A percentile compares a stretch with the other conserved stretches of the same genome.
Evolutionary conservation across 805 yeast genomes (phyloP).

Genomic region (Cyberlindnera japonica): DNA sequence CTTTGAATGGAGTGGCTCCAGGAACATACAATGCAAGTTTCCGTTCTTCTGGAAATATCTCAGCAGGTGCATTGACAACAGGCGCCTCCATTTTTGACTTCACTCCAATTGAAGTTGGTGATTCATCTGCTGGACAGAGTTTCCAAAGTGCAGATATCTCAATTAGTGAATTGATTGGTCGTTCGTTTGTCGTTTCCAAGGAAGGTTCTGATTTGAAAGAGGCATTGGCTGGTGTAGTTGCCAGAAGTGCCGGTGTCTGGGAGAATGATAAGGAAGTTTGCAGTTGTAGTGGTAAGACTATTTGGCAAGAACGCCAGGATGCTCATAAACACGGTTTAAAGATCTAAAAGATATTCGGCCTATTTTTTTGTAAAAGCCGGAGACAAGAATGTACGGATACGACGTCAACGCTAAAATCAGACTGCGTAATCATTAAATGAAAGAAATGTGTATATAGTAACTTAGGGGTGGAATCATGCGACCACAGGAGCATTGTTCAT

Average conservation of each 20-base stretch:
- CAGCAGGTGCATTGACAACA: slow-evolving; percentile 64
- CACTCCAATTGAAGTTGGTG: slow-evolving; percentile 32
- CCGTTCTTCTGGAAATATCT: slow-evolving; percentile 70
- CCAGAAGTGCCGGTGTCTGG: slow-evolving; percentile 97
- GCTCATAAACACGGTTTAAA: slow-evolving; percentile 59
- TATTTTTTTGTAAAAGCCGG: no score
- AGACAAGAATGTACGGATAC: no score
- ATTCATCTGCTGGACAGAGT: slow-evolving; percentile 40
- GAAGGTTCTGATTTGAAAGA: slow-evolving; percentile 28
- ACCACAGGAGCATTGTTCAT: no score
- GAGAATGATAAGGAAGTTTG: slow-evolving; percentile 92
- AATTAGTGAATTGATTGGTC: slow-evolving; percentile 64
- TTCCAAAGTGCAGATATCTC: slow-evolving; percentile 43
- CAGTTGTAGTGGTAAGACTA: slow-evolving; percentile 90
- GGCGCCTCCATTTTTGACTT: slow-evolving; percentile 45
- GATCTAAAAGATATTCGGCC: no score
- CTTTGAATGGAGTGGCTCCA: slow-evolving; percentile 63
- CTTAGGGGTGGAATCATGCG: no score
- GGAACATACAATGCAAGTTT: slow-evolving; percentile 71
- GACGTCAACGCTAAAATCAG: no score
- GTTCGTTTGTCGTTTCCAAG: slow-evolving; percentile 41
- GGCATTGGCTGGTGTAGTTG: slow-evolving; percentile 78
- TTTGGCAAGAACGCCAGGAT: slow-evolving; percentile 91
- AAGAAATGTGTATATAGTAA: no score
- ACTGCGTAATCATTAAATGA: no score